A percentile compares a stretch with the other conserved stretches of the same genome.
Evolutionary conservation across 2,329 filamentous ascomycete species (phyloP).

Genomic region (Zalaria obscura): DNA sequence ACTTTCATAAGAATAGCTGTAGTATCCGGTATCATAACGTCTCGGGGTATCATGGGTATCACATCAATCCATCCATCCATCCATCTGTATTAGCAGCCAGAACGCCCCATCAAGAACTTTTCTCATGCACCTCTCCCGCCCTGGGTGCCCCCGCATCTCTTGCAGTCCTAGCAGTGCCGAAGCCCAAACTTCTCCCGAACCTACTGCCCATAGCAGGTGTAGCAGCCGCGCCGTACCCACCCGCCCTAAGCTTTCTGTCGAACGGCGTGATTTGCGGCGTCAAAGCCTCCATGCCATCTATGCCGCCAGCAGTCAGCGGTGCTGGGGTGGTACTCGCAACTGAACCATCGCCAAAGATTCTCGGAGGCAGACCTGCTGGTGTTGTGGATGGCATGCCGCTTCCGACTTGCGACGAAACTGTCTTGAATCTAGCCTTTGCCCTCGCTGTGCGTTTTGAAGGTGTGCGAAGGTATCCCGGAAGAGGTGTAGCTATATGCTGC

Average conservation of each 20-base stretch:
- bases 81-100: background rate
- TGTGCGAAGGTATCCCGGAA: conserved; percentile 30
- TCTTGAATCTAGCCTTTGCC: conserved; percentile 14
- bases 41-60: background rate
- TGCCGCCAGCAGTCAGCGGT: conserved; percentile 1
- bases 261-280: conserved; percentile 25
- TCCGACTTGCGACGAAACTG: background rate
- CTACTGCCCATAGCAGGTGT: conserved; percentile 6
- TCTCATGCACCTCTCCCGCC: background rate
- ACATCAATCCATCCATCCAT: background rate
- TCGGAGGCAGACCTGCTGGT: background rate
- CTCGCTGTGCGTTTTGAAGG: conserved; percentile 27
- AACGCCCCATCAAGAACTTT: background rate
- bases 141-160: conserved; percentile 7
- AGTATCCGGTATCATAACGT: too few relatives aligned
- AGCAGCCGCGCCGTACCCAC: conserved; percentile 12
- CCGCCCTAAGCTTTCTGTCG: conserved; percentile 20
- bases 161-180: conserved; percentile 11
- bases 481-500: conserved; percentile 7
- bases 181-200: conserved; percentile 7
- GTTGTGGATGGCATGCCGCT: conserved; percentile 2
- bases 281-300: conserved; percentile 9
- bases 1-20: too few relatives aligned
- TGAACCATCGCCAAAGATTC: background rate
- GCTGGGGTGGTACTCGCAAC: conserved; percentile 4